Base-by-base conservation (phyloP, 2,329 filamentous ascomycete genomes). In the Cucurbitaria berberidis region DNA sequence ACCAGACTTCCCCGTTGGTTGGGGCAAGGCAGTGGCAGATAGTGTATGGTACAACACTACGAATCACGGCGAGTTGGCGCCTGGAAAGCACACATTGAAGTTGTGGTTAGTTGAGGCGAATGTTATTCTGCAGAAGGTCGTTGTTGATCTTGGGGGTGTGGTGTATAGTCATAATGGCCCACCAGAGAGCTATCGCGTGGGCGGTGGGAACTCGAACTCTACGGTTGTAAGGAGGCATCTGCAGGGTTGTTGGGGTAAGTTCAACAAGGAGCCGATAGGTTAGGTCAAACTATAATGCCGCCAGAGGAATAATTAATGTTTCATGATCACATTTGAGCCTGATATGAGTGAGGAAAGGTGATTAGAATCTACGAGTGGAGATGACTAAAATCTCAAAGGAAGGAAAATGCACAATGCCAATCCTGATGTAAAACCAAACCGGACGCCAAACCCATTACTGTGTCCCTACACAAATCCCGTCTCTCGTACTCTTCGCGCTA, bases 11-110 rank as follows among this genome's bases (percentile, higher is more conserved):
- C 82, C 83, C 1, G 76, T 76, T 0, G 77, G 76, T 6, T 85
- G 82, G 82, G 68, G 74, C 6, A 62, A 65, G 9, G 80, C 80
- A 0, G 82, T 84, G 1, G 79, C 80, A 13, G 78, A 83, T 45
- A 74, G 77, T 24, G 79, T 80, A 7, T 84, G 82, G 82, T 74
- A 70, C 5, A 80, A 77, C 45, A 76, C 73, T 15, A 79, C 77
- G 10, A 75, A 73, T 29, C 73, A 59, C 63, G 76, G 53, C 3
- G 67, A 34, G 2, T 59, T 67, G 3, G 58, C 51, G 2, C 53
- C 71, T 1, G 78, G 78, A 3, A 73, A 69, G 58, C 78, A 80
- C 49, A 77, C 69, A 8, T 45, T 81, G 50, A 78, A 75, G 56
- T 43, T 81, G 15, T 80, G 78, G 78, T 64, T 77, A 7, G 68